Evolutionary conservation across 2,329 filamentous ascomycete species (phyloP).

Genomic region (Fusarium nurragi): DNA sequence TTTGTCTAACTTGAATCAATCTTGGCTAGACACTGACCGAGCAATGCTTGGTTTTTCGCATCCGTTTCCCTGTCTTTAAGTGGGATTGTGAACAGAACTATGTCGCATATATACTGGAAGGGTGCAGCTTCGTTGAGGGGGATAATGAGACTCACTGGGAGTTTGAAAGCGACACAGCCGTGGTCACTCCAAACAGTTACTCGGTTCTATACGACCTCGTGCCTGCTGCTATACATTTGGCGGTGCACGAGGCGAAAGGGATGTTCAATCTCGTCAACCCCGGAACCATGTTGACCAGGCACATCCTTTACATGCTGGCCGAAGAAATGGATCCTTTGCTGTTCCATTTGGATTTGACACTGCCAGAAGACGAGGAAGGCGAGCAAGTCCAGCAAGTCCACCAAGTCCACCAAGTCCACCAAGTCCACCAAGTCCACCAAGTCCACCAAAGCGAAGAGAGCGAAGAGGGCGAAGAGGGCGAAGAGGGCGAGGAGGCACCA

Average conservation of each 20-base stretch:
- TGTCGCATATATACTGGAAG: no score
- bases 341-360: not conserved
- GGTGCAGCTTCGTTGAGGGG: no score
- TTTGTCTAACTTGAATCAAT: no score
- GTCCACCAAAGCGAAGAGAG: no score
- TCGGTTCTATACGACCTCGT: slow-evolving; percentile 72
- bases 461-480: no score
- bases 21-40: slow-evolving; percentile 64
- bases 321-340: not conserved
- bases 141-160: no score
- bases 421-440: no score
- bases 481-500: no score
- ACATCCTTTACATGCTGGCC: not conserved
- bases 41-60: slow-evolving; percentile 70
- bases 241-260: slow-evolving; percentile 68
- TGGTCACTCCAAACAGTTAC: slow-evolving; percentile 63
- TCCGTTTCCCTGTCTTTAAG: slow-evolving; percentile 73
- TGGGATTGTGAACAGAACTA: slow-evolving; percentile 73
- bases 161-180: no score
- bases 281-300: slow-evolving; percentile 60
- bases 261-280: slow-evolving; percentile 78
- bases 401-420: no score
- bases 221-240: slow-evolving; percentile 67
- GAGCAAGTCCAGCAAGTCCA: no score
- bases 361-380: not conserved